Evolutionary conservation across 305 asterid species (phyloP), one percentile per base, ranked within the genome.

Genomic region (Plantago coronopus): DNA sequence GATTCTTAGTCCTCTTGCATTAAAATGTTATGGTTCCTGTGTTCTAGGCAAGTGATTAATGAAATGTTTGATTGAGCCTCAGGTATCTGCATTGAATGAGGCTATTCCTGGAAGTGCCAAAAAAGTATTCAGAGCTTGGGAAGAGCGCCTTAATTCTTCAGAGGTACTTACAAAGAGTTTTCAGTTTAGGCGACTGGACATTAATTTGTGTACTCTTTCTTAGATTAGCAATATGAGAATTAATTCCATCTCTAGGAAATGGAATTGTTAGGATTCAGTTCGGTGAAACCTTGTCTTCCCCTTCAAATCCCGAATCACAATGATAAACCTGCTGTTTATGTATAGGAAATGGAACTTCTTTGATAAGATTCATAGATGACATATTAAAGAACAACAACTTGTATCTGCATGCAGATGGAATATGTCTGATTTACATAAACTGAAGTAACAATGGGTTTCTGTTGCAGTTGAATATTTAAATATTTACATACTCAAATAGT

Each of bases 61-160:
- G 62, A 69, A 16, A 23, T 1, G 37, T 47, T 70, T 68, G 48
- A 23, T 48, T 61, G 25, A 55, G 59, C 43, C 16, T 16, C 71
- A 93, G 99, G 99, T 87, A 37, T 82, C 95, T 72, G 96, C 97
- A 3, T 65, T 93, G 76, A 93, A 93, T 61, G 99, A 93, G 74
- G 82, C 97, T 75, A 86, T 81, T 68, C 57, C 86, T 47, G 99
- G 97, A 73, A 93, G 97, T 74, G 97, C 74, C 57, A 85, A 89
- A 77, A 72, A 91, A 3, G 94, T 93, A 48, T 93, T 93, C 73
- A 87, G 69, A 80, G 88, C 91, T 54, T 93, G 99, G 99, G 99
- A 93, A 64, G 89, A 82, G 70, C 96, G 96, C 22, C 87, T 93
- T 48, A 78, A 82, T 79, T 66, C 95, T 48, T 73, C 88, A 0